These are phyloP conservation scores for Perilla frutescens DNA, from an alignment of 257 asterid genomes.

Conservation along the genomic window DNA sequence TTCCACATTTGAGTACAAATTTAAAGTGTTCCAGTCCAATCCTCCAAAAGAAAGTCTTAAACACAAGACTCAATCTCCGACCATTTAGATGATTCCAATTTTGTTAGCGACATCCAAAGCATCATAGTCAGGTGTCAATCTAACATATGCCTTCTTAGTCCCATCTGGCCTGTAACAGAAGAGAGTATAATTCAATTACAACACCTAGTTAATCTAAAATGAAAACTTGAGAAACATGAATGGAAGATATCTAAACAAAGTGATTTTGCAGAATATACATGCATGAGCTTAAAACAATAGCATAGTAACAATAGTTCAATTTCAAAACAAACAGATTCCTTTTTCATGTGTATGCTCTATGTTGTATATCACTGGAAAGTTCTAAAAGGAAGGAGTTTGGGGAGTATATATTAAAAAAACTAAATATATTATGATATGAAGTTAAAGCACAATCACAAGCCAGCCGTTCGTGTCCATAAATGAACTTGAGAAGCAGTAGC, in stretches of 20 bases:
- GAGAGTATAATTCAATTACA: background rate
- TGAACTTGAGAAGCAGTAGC: background rate
- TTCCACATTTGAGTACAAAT: constrained; percentile 20
- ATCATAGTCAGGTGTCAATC: constrained; percentile 67
- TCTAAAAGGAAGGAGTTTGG: background rate
- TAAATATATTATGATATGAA: background rate
- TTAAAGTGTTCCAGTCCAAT: constrained; percentile 15
- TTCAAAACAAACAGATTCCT: background rate
- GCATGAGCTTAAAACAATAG: background rate
- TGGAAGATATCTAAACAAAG: background rate
- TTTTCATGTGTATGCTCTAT: background rate
- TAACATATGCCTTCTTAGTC: constrained; percentile 60
- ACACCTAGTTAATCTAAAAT: background rate
- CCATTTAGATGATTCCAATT: constrained; percentile 58
- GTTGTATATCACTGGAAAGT: background rate
- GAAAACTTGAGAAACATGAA: background rate
- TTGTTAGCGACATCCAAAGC: constrained; percentile 71
- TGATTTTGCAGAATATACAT: background rate
- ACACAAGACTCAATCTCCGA: constrained; percentile 26
- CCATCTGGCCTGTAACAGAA: constrained; percentile 59
- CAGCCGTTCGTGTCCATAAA: too few relatives aligned
- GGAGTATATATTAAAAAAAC: background rate
- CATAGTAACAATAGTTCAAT: background rate
- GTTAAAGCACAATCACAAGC: background rate
- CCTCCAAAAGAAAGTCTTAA: constrained; percentile 12